These are phyloP conservation scores for Amphicarpaea edgeworthii DNA, from an alignment of 306 rosid genomes.

Conservation along the genomic window DNA sequence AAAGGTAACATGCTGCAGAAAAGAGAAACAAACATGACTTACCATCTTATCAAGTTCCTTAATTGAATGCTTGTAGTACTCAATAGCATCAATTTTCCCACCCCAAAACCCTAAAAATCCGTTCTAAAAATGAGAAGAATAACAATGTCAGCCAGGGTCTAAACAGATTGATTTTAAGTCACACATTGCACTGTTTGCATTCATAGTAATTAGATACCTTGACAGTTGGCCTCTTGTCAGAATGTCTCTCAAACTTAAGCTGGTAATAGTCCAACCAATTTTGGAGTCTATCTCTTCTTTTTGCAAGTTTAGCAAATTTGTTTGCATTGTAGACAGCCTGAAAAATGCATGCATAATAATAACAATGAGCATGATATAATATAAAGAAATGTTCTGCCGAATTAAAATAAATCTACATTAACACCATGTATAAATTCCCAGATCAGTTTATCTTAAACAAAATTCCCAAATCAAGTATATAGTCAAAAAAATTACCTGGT, in stretches of 20 bases:
- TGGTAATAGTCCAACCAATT: slow-evolving; percentile 95
- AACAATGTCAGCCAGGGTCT: slow-evolving; percentile 36
- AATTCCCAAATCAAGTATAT: slow-evolving; percentile 1
- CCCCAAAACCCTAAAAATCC: slow-evolving; percentile 81
- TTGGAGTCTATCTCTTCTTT: slow-evolving; percentile 76
- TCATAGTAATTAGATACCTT: slow-evolving; percentile 58
- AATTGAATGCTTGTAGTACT: slow-evolving; percentile 72
- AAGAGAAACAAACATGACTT: slow-evolving; percentile 48
- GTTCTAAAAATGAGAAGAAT: slow-evolving; percentile 53
- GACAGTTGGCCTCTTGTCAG: slow-evolving; percentile 71
- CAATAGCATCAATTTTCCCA: slow-evolving; percentile 77
- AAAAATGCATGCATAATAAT: slow-evolving; percentile 38
- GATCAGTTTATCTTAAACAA: slow-evolving; percentile 20
- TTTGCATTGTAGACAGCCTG: slow-evolving; percentile 97
- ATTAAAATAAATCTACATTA: slow-evolving; percentile 6
- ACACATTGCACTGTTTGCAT: slow-evolving; percentile 28
- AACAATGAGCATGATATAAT: slow-evolving; percentile 7
- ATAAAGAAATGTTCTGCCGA: slow-evolving; percentile 6
- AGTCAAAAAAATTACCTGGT: slow-evolving; percentile 70
- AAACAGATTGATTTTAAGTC: background rate
- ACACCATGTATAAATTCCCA: background rate
- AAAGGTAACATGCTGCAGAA: slow-evolving; percentile 25
- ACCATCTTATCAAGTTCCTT: slow-evolving; percentile 75
- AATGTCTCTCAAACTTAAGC: slow-evolving; percentile 86
- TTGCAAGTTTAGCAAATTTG: slow-evolving; percentile 73